Percentiles rank a stretch among this genome's conserved stretches.
Conservation (phyloP, 495 filamentous ascomycete species). For the Aspergillus baeticus region DNA sequence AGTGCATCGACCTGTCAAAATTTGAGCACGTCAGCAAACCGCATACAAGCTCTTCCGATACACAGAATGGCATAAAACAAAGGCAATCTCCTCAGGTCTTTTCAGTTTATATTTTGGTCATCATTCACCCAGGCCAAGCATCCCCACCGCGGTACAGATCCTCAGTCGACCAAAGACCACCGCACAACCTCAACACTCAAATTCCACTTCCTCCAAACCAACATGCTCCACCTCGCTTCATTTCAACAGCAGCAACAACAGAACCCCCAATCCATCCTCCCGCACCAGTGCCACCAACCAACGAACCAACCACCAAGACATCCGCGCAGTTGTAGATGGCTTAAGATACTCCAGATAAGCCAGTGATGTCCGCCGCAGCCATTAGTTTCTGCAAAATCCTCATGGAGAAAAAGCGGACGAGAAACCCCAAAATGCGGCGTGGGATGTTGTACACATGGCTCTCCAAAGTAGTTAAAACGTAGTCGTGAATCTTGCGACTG, state of each 20-base stretch:
- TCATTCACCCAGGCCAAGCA: slow-evolving; percentile 41
- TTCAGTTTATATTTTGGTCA: slow-evolving; percentile 53
- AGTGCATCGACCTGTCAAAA: neutral
- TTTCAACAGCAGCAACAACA: neutral
- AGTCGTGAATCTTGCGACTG: slow-evolving; percentile 21
- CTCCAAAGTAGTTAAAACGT: slow-evolving; percentile 13
- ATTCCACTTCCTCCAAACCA: slow-evolving; percentile 19
- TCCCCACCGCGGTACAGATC: slow-evolving; percentile 35
- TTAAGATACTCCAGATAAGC: slow-evolving; percentile 1
- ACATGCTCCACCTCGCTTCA: neutral
- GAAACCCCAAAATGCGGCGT: slow-evolving; percentile 45
- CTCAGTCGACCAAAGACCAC: slow-evolving; percentile 15
- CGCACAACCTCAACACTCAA: slow-evolving; percentile 9
- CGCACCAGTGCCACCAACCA: too few relatives aligned
- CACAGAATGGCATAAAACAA: neutral
- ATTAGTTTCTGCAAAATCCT: slow-evolving; percentile 46
- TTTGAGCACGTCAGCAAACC: neutral
- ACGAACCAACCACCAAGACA: neutral
- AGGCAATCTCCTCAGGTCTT: slow-evolving; percentile 56
- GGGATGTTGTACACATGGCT: slow-evolving; percentile 28
- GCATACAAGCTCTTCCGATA: neutral
- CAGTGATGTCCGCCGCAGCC: slow-evolving; percentile 40
- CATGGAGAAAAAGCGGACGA: slow-evolving; percentile 45
- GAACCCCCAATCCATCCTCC: neutral
- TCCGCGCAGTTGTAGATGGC: slow-evolving; percentile 6